These are phyloP conservation scores for Colletotrichum spaethianum DNA, from an alignment of 2,329 filamentous ascomycete species.

Conservation along the genomic window DNA sequence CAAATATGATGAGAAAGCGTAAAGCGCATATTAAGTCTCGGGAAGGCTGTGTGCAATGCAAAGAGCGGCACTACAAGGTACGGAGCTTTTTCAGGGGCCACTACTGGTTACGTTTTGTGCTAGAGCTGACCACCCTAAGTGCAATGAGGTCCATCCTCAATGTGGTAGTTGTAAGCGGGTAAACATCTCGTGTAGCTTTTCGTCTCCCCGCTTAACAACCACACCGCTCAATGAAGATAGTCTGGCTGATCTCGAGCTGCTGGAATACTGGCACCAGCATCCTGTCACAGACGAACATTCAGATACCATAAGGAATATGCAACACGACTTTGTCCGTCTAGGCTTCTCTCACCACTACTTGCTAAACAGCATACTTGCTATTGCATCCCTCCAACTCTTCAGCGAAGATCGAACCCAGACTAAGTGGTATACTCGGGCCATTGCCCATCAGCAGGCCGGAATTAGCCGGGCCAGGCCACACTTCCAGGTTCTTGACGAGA, in stretches of 20 bases:
- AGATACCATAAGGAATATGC: background rate
- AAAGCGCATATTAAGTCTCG: slow-evolving; percentile 12
- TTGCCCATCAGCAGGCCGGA: slow-evolving; percentile 12
- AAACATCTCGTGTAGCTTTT: slow-evolving; percentile 7
- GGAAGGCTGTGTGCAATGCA: slow-evolving; percentile 16
- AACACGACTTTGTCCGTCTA: background rate
- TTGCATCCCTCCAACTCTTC: background rate
- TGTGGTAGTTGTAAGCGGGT: slow-evolving; percentile 7
- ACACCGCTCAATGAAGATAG: slow-evolving; percentile 20
- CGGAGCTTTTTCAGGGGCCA: background rate
- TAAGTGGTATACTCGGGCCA: slow-evolving; percentile 14
- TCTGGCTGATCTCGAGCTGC: slow-evolving; percentile 17
- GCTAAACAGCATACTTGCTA: background rate
- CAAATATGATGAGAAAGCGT: background rate
- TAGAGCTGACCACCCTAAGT: background rate
- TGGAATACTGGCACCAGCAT: slow-evolving; percentile 11
- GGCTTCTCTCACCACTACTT: background rate
- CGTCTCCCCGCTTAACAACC: background rate
- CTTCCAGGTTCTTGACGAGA: background rate
- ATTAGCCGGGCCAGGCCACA: slow-evolving; percentile 4
- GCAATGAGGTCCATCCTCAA: slow-evolving; percentile 20
- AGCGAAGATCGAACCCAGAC: background rate
- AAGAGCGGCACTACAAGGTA: slow-evolving; percentile 24
- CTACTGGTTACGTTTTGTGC: background rate
- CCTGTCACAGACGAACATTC: background rate